A percentile compares a stretch with the other conserved stretches of the same genome.
Conservation (phyloP, 805 yeast species). For the Lipomyces chichibuensis region DNA sequence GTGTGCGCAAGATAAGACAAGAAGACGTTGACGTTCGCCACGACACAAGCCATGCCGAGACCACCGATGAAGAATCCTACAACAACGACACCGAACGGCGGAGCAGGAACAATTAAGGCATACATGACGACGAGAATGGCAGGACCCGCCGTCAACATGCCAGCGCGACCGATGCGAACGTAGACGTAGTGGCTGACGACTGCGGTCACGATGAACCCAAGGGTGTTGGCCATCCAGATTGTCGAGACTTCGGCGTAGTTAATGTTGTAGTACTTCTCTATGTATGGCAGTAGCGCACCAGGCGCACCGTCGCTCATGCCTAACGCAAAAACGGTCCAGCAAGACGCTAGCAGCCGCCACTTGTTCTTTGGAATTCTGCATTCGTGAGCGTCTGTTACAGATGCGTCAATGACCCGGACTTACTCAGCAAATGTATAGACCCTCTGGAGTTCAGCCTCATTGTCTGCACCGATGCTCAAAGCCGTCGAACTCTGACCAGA, state of each 20-base stretch:
- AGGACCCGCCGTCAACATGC: constrained; percentile 49
- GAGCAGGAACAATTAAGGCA: constrained; percentile 53
- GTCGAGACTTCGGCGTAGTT: constrained; percentile 59
- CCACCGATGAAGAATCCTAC: constrained; percentile 63
- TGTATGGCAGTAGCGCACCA: constrained; percentile 61
- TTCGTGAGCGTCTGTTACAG: not conserved
- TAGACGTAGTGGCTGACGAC: constrained; percentile 53
- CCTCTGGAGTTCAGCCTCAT: not conserved
- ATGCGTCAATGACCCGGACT: not conserved
- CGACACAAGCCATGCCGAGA: constrained; percentile 54
- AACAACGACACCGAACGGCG: constrained; percentile 53
- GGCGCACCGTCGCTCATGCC: constrained; percentile 55
- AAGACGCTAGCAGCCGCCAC: constrained; percentile 18
- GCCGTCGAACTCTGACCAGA: constrained; percentile 3
- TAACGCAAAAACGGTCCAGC: constrained; percentile 17
- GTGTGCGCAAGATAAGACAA: constrained; percentile 54
- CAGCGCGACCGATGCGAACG: constrained; percentile 48
- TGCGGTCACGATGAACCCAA: constrained; percentile 59
- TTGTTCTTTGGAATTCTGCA: constrained; percentile 14
- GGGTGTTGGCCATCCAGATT: constrained; percentile 61
- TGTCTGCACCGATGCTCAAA: not conserved
- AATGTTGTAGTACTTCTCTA: constrained; percentile 54
- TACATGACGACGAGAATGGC: constrained; percentile 49
- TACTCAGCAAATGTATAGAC: not conserved
- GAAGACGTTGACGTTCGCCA: constrained; percentile 58